A percentile compares a stretch with the other conserved stretches of the same genome.
These are phyloP conservation scores for Leccinum griseonigrum DNA, from an alignment of 1,284 basidiomycete species.

Conservation along the genomic window DNA sequence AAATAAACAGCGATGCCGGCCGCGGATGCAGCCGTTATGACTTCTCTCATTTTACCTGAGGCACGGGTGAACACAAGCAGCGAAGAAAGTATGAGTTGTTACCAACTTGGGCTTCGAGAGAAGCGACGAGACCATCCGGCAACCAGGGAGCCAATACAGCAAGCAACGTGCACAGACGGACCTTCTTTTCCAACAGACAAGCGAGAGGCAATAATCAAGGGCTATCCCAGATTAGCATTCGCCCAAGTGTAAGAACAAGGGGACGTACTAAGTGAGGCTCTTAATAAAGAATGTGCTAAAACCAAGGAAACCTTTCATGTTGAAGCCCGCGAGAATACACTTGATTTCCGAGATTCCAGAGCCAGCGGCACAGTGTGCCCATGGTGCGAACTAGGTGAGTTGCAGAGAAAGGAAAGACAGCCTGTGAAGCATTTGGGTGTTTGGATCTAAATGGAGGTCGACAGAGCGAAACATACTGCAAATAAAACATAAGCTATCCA, in stretches of 20 bases:
- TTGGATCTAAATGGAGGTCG: constrained; percentile 1
- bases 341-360: constrained; percentile 99
- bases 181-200: constrained; percentile 98
- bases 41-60: constrained; percentile 91
- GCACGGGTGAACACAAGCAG: constrained; percentile 9
- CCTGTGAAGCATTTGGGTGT: constrained; percentile 41
- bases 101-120: constrained; percentile 82
- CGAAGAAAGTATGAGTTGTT: not conserved
- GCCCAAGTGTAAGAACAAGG: constrained; percentile 3
- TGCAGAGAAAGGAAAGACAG: constrained; percentile 76
- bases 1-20: constrained; percentile 98
- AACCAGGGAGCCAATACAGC: constrained; percentile 88
- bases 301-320: constrained; percentile 94
- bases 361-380: constrained; percentile 92
- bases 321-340: constrained; percentile 95
- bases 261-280: constrained; percentile 80
- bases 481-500: constrained; percentile 89
- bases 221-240: constrained; percentile 47
- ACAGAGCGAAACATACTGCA: constrained; percentile 72
- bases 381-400: constrained; percentile 87
- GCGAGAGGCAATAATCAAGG: constrained; percentile 96
- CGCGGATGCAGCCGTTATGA: constrained; percentile 93
- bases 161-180: constrained; percentile 96
- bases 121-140: constrained; percentile 82
- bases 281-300: constrained; percentile 90